Evolutionary conservation across 768 basidiomycete genomes (phyloP).

Genomic region (Collybia nuda): DNA sequence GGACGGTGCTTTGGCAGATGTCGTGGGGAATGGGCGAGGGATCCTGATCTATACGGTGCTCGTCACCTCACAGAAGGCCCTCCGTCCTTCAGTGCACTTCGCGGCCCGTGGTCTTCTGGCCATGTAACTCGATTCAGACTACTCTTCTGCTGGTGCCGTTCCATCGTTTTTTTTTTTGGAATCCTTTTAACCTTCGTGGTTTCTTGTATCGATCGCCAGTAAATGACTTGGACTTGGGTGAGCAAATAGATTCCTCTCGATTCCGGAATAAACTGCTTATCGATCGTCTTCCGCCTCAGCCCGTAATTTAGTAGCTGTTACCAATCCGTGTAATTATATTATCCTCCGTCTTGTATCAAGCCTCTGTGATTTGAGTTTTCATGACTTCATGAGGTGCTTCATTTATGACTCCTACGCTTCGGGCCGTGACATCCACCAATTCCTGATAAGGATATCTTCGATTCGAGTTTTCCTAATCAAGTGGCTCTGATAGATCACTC

Average conservation of each 20-base stretch:
- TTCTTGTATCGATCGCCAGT: background rate
- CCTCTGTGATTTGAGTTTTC: too few species aligned
- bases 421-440: too few species aligned
- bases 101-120: constrained; percentile 35
- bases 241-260: background rate
- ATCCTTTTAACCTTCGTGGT: constrained; percentile 9
- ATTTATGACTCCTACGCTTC: too few species aligned
- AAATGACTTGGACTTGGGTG: background rate
- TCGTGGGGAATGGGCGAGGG: constrained; percentile 43
- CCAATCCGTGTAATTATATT: too few species aligned
- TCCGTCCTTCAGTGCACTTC: constrained; percentile 52
- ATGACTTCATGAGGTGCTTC: too few species aligned
- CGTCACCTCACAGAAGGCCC: constrained; percentile 4
- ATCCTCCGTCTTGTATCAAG: too few species aligned
- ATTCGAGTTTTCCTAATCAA: too few species aligned
- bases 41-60: constrained; percentile 15
- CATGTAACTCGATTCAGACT: constrained; percentile 63
- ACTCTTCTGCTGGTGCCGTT: constrained; percentile 48
- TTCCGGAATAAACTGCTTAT: too few species aligned
- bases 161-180: constrained; percentile 22
- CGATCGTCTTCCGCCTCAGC: too few species aligned
- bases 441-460: too few species aligned
- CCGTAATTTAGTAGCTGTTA: too few species aligned
- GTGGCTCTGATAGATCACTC: too few species aligned
- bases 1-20: constrained; percentile 37